Base-by-base conservation (phyloP, 106 monocot genomes). In the Gastrodia elata region DNA sequence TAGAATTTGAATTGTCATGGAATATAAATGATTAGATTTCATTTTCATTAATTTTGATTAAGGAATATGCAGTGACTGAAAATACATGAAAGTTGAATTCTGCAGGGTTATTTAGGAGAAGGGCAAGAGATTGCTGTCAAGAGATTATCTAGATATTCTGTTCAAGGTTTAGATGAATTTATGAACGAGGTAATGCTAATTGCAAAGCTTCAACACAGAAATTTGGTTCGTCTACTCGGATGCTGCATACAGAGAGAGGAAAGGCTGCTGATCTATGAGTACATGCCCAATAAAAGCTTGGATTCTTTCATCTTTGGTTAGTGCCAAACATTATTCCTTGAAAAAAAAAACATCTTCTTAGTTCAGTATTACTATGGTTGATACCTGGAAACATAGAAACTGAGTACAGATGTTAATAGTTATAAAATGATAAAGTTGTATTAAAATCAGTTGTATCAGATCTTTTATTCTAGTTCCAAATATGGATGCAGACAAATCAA, bases 111-210 rank as follows among this genome's bases (percentile, higher is more conserved):
- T 7, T 44, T 78, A 16, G 36, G 28, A 27, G 78, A 78, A 13
- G 78, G 64, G 16, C 72, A 78, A 78, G 78, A 78, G 15, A 73
- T 78, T 40, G 78, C 78, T 43, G 78, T 78, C 44, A 78, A 78
- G 65, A 79, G 73, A 38, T 48, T 79, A 9, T 79, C 79, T 8
- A 73, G 52, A 73, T 73, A 73, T 10, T 79, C 79, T 2, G 27
- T 48, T 37, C 79, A 79, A 52, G 79, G 79, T 5, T 15, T 27
- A 9, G 73, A 73, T 38, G 73, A 79, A 52, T 79, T 79, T 73
- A 79, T 37, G 79, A 79, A 79, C 55, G 79, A 79, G 30, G 67
- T 79, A 1, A 49, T 39, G 46, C n/a, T 79, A 46, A 79, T 79
- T 18, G 79, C 79, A 20, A 79, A 79, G 30, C 67, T 79, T 39